Base-by-base conservation (phyloP, 768 basidiomycete genomes). In the Tephrocybe rancida region DNA sequence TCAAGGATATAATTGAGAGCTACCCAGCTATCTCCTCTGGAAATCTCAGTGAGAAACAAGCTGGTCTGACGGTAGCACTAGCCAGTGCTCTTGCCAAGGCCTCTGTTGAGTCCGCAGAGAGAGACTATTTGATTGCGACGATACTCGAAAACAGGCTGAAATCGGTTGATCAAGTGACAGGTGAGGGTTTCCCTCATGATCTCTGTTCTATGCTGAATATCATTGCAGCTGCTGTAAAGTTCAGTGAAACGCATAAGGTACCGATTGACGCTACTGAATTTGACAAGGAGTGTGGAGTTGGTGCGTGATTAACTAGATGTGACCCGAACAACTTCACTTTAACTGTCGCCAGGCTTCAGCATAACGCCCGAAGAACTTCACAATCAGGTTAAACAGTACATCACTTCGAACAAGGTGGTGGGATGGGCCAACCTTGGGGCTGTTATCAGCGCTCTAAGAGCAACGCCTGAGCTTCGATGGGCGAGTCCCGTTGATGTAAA, bases 401-500 rank as follows among this genome's bases (percentile, higher is more conserved):
- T 93, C 49, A 63, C 74, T 52, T 71, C 80, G 5, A 84, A 79
- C 60, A 61, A 77, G 27, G 68, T 82, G 54, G 51, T 83, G 39
- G 88, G 88, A 46, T 98, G 96, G 96, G 67, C 79, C 2, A 84
- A 77, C 60, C 79, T 98, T 37, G 87, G 90, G 32, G 70, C 83
- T 22, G 79, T 78, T 11, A 82, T 92, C 56, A 81, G 82, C 19
- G 80, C 77, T 0, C 74, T 91, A 35, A 91, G 87, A 70, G 73
- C 65, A 39, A 76, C 75, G 3, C 78, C 86, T 13, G 78, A 78
- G 30, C 69, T 95, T 32, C 84, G 88, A 47, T 96, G 94, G 92
- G 93, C 90, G 5, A 85, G 75, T 59, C 83, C 92, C 0, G 77
- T 95, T 5, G 92, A 95, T 37, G 75, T 95, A 37, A 96, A 97